Percentiles rank a stretch among this genome's conserved stretches.
Evolutionary conservation across 108 stramenopile genomes (phyloP).

Genomic region (Craspedostauros australis): DNA sequence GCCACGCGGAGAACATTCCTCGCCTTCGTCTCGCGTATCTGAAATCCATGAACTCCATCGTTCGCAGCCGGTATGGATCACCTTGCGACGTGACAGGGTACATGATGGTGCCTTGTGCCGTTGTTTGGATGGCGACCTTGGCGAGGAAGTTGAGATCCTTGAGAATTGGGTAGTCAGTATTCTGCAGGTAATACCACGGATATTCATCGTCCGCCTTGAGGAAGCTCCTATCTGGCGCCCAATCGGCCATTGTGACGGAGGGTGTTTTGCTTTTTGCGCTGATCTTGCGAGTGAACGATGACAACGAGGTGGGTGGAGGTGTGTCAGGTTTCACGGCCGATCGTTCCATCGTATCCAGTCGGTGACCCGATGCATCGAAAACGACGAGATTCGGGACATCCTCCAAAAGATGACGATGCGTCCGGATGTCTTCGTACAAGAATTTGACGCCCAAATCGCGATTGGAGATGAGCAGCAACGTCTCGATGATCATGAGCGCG

Average conservation of each 20-base stretch:
- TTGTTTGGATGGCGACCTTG: background rate
- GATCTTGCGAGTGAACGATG: too few species aligned
- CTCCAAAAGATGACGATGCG: too few species aligned
- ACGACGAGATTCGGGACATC: conserved; percentile 10
- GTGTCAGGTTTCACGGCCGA: background rate
- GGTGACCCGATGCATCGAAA: conserved; percentile 18
- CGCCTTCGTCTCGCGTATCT: too few species aligned
- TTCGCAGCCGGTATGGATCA: background rate
- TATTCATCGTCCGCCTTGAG: background rate
- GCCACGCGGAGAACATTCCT: too few species aligned
- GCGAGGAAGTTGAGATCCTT: background rate
- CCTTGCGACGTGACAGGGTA: background rate
- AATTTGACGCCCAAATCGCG: conserved; percentile 15
- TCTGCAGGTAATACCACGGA: conserved; percentile 1
- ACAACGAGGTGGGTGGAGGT: too few species aligned
- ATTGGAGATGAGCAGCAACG: conserved; percentile 8
- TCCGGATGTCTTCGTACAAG: conserved; percentile 10
- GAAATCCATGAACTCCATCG: too few species aligned
- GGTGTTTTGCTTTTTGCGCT: background rate
- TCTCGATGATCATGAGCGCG: conserved; percentile 10
- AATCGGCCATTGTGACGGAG: too few species aligned
- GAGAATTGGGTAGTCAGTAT: background rate
- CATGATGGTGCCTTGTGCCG: background rate
- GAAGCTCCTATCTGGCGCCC: background rate
- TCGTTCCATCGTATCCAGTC: background rate